Evolutionary conservation across 2,329 filamentous ascomycete species (phyloP), one percentile per base, ranked within the genome.

Genomic region (Chaetomiaceae sp.): DNA sequence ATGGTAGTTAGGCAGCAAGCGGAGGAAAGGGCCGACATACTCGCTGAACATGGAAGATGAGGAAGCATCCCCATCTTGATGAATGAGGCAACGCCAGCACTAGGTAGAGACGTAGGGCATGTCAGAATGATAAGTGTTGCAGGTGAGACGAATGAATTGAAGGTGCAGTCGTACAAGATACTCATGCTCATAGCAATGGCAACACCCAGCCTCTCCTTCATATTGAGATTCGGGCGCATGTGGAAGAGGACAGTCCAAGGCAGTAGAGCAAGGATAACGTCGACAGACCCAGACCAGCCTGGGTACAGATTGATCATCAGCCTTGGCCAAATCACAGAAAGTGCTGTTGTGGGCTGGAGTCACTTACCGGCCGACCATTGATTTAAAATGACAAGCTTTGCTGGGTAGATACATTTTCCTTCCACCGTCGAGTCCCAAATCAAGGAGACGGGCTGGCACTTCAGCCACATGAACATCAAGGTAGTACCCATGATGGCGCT

Each of bases 121-220:
- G n/a, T n/a, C n/a, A n/a, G n/a, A n/a, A n/a, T n/a, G n/a, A n/a
- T n/a, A n/a, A n/a, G n/a, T n/a, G n/a, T n/a, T n/a, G n/a, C n/a
- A n/a, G n/a, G n/a, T n/a, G n/a, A n/a, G n/a, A n/a, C n/a, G n/a
- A n/a, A n/a, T n/a, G n/a, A n/a, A n/a, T n/a, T n/a, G n/a, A n/a
- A n/a, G n/a, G n/a, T n/a, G n/a, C n/a, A n/a, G n/a, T n/a, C n/a
- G n/a, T n/a, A n/a, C n/a, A n/a, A n/a, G n/a, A n/a, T 17, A 1
- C 65, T 65, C 37, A 67, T 61, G 35, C 65, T 65, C 65, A 66
- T 66, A n/a, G 64, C 64, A 8, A 60, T 48, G 5, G 60, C 60
- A 10, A 64, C 60, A 4, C 64, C 63, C 4, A 66, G 23, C 23
- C 61, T 58, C 23, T 67, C 65, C 34, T 55, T 61, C 17, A 35